These are phyloP conservation scores for Cicer arietinum DNA, from an alignment of 306 rosid genomes.

Conservation along the genomic window DNA sequence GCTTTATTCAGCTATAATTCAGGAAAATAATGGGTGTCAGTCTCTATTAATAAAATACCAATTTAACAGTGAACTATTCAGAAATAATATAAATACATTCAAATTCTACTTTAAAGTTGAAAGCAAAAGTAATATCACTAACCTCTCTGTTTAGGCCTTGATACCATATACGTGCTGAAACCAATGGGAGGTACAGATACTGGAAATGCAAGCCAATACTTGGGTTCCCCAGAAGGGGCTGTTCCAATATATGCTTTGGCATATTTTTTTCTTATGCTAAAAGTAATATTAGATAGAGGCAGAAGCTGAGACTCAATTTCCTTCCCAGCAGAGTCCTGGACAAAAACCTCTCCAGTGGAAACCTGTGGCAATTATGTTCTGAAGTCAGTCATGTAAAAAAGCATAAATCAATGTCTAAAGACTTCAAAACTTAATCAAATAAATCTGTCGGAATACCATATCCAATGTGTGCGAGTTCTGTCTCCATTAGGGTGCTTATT, in stretches of 20 bases:
- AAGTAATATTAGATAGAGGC: slow-evolving; percentile 63
- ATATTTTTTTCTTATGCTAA: slow-evolving; percentile 54
- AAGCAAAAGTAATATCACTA: slow-evolving; percentile 39
- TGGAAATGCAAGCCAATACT: slow-evolving; percentile 80
- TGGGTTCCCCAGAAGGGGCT: slow-evolving; percentile 50
- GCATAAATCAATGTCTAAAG: slow-evolving; percentile 32
- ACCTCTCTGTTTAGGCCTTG: slow-evolving; percentile 52
- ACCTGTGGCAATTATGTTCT: slow-evolving; percentile 57
- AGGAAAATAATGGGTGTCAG: background rate
- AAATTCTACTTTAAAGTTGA: background rate
- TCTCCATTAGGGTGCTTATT: slow-evolving; percentile 9
- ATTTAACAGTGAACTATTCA: background rate
- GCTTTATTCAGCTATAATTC: background rate
- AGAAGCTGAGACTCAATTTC: slow-evolving; percentile 78
- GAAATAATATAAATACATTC: slow-evolving; percentile 7
- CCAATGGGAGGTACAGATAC: slow-evolving; percentile 85
- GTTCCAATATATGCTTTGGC: slow-evolving; percentile 67
- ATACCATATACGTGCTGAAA: slow-evolving; percentile 73
- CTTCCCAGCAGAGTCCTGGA: slow-evolving; percentile 71
- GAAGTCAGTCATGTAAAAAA: slow-evolving; percentile 34
- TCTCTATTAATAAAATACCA: background rate
- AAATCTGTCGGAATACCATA: slow-evolving; percentile 28
- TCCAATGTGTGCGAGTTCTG: slow-evolving; percentile 13
- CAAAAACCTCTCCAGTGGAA: slow-evolving; percentile 58
- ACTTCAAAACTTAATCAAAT: background rate